Evolutionary conservation across 805 yeast genomes (phyloP).

Genomic region (Metschnikowia matae): DNA sequence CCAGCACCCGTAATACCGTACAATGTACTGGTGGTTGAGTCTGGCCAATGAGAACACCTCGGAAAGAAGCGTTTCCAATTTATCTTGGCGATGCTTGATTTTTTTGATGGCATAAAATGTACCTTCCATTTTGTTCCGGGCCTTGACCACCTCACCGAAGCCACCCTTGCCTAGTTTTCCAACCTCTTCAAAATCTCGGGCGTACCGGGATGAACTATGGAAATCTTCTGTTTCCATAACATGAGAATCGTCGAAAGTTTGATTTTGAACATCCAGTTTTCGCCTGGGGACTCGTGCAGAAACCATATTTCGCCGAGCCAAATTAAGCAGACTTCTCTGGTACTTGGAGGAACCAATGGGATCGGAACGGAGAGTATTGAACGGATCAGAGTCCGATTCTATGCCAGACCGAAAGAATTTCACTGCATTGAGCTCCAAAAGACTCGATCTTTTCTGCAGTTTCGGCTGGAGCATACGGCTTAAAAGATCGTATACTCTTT

Average conservation of each 20-base stretch:
- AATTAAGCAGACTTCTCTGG: constrained; percentile 10
- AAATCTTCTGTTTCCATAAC: neutral
- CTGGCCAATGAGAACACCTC: constrained; percentile 92
- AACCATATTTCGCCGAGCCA: constrained; percentile 10
- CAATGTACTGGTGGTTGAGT: constrained; percentile 92
- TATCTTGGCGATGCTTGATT: constrained; percentile 75
- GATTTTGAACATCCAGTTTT: constrained; percentile 11
- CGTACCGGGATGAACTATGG: constrained; percentile 49
- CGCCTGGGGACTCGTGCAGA: constrained; percentile 10
- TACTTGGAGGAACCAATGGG: constrained; percentile 14
- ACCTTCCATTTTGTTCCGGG: constrained; percentile 89
- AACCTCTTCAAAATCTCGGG: constrained; percentile 91
- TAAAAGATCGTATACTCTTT: constrained; percentile 62
- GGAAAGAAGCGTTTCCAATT: constrained; percentile 73
- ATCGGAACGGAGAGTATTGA: neutral
- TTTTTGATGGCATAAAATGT: constrained; percentile 92
- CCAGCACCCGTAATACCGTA: constrained; percentile 97
- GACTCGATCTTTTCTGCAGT: constrained; percentile 71
- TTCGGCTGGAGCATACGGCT: constrained; percentile 59
- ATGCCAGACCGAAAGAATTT: constrained; percentile 73
- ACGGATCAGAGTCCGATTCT: constrained; percentile 3
- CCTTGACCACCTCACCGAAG: constrained; percentile 97
- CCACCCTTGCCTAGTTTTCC: constrained; percentile 92
- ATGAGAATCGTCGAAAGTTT: neutral
- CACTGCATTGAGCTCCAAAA: constrained; percentile 79